These are phyloP conservation scores for Pezicula neosporulosa DNA, from an alignment of 2,329 filamentous ascomycete genomes.

Conservation along the genomic window DNA sequence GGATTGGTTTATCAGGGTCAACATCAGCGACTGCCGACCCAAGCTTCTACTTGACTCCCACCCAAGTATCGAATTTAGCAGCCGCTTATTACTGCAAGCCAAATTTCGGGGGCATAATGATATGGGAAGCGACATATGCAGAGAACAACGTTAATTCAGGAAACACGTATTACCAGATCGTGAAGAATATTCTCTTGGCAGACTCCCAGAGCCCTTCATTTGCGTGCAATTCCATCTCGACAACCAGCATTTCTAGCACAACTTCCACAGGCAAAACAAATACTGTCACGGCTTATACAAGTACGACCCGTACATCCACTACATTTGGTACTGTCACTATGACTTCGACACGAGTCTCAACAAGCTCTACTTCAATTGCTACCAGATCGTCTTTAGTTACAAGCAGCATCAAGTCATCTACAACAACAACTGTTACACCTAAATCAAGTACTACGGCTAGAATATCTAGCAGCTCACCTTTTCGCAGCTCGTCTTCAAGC, in stretches of 20 bases:
- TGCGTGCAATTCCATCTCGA: neutral
- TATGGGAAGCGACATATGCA: conserved; percentile 7
- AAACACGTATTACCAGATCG: neutral
- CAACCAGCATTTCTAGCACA: neutral
- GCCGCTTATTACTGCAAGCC: conserved; percentile 4
- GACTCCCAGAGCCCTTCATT: neutral
- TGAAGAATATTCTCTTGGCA: conserved; percentile 1
- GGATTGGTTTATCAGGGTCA: conserved; percentile 9
- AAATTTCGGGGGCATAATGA: conserved; percentile 10
- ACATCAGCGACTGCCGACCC: neutral
- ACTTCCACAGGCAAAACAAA: neutral
- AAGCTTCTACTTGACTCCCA: neutral
- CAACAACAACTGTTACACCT: neutral
- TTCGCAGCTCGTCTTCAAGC: no score
- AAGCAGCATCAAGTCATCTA: neutral
- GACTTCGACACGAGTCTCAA: neutral
- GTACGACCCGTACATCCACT: neutral
- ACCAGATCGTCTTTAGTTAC: neutral
- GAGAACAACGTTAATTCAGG: conserved; percentile 4
- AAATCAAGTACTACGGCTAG: neutral
- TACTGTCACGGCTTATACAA: neutral
- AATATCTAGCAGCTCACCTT: neutral
- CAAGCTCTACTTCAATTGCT: neutral
- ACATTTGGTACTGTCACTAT: neutral
- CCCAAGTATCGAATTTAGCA: conserved; percentile 1